Evolutionary conservation across 495 filamentous ascomycete genomes (phyloP), one percentile per base, ranked within the genome.

Genomic region (Aspergillus wentii): DNA sequence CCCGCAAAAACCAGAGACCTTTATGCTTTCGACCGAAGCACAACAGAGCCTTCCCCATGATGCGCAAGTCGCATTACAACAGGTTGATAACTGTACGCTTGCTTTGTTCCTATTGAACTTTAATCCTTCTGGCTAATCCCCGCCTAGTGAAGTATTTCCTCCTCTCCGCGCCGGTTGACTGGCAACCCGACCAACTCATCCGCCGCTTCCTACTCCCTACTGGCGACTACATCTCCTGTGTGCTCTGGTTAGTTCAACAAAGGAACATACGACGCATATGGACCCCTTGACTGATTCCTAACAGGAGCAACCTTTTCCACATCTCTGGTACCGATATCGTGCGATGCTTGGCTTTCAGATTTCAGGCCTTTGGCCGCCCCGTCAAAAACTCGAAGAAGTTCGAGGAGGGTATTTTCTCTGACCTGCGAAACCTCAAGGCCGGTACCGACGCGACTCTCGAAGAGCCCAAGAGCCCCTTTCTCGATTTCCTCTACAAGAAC

Each of bases 341-440:
- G 35, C 80, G 94, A 78, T 97, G 94, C 52, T 80, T 98, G 22
- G 92, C 94, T 16, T 98, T 98, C 70, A 80, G 92, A 55, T 98
- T 98, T 71, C 91, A 97, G 63, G 92, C 92, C 30, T 98, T 98
- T 49, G 92, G 92, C 39, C 86, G 92, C 27, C 92, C 92, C 3
- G 92, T 98, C 25, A 97, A 96, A 77, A 98, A 98, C 70, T 94
- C 94, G 21, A 98, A 98, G 70, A 98, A 98, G 63, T 98, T 98
- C 60, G 92, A 98, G 64, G 92, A 98, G 61, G 92, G 92, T 44
- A 97, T 98, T 63, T 98, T 98, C 70, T 98, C 92, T 22, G 92
- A 98, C 59, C 72, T 98, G 62, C 87, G 92, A 59, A 98, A 98
- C 57, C 74, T 98, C 43, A 98, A 98, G 66, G 90, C 92, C 39